phyloP scores from a whole-genome alignment of 192 early-diverging fungal genomes.

The Podila epicladia region DNA sequence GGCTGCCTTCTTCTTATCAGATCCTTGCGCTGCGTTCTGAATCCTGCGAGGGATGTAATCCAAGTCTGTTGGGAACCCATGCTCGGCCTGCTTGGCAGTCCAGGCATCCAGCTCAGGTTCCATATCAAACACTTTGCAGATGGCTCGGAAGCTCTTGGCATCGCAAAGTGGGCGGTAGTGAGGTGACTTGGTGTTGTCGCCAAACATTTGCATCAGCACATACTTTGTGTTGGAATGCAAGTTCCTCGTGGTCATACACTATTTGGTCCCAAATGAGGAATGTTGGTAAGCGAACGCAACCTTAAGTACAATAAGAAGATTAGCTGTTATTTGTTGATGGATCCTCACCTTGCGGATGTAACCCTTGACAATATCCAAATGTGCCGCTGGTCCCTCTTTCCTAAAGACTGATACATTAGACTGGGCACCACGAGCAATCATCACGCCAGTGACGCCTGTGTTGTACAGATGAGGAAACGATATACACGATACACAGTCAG shows the following conservation, averaged over 20 bases:
- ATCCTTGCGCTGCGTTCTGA: background rate
- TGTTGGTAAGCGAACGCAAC: background rate
- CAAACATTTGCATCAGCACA: constrained; percentile 87
- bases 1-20: constrained; percentile 3
- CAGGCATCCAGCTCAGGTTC: constrained; percentile 36
- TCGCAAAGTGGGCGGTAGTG: constrained; percentile 56
- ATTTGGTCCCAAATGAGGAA: background rate
- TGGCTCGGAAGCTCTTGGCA: constrained; percentile 59
- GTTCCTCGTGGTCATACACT: constrained; percentile 77
- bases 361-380: constrained; percentile 65
- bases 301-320: background rate
- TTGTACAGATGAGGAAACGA: background rate
- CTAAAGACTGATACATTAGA: constrained; percentile 91
- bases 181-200: constrained; percentile 61
- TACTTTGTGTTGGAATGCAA: constrained; percentile 92
- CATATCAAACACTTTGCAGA: constrained; percentile 58
- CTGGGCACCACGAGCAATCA: constrained; percentile 92
- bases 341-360: constrained; percentile 71
- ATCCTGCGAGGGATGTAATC: constrained; percentile 5
- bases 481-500: background rate
- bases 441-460: constrained; percentile 68
- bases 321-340: background rate
- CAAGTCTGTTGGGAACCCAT: constrained; percentile 33
- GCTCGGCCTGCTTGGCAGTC: constrained; percentile 19
- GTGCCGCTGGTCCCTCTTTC: constrained; percentile 64